These are phyloP conservation scores for Yamadazyma sp. DNA, from an alignment of 1,139 yeast species.

Conservation along the genomic window DNA sequence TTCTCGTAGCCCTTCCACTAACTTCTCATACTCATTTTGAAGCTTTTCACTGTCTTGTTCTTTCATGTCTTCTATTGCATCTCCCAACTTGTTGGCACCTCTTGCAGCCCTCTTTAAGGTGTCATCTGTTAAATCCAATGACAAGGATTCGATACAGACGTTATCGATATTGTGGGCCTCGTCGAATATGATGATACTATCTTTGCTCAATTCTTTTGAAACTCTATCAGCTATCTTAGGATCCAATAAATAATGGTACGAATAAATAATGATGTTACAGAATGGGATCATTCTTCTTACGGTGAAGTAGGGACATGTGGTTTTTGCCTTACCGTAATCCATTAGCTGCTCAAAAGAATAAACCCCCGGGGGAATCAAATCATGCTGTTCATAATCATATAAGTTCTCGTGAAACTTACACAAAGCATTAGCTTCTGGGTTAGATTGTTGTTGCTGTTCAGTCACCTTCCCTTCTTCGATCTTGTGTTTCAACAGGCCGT, in stretches of 20 bases:
- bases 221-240: constrained; percentile 97
- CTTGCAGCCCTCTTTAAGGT: constrained; percentile 45
- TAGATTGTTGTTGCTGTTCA: constrained; percentile 46
- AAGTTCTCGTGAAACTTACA: constrained; percentile 91
- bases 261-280: constrained; percentile 91
- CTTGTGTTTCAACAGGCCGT: constrained; percentile 77
- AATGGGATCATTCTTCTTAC: constrained; percentile 97
- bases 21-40: constrained; percentile 85
- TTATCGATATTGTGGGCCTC: constrained; percentile 99
- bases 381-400: constrained; percentile 81
- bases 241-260: constrained; percentile 92
- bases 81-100: constrained; percentile 78
- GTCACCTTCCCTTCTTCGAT: constrained; percentile 59
- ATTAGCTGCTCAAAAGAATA: constrained; percentile 86
- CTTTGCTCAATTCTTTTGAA: constrained; percentile 87
- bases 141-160: constrained; percentile 93
- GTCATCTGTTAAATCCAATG: constrained; percentile 67
- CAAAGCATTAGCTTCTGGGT: constrained; percentile 29
- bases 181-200: constrained; percentile 90
- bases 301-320: constrained; percentile 93
- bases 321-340: constrained; percentile 71
- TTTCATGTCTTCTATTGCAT: constrained; percentile 79
- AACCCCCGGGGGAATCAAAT: constrained; percentile 88
- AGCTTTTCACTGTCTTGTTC: constrained; percentile 77
- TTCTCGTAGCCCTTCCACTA: constrained; percentile 85